Base-by-base conservation (phyloP, 495 filamentous ascomycete species). In the Xylaria scruposa region DNA sequence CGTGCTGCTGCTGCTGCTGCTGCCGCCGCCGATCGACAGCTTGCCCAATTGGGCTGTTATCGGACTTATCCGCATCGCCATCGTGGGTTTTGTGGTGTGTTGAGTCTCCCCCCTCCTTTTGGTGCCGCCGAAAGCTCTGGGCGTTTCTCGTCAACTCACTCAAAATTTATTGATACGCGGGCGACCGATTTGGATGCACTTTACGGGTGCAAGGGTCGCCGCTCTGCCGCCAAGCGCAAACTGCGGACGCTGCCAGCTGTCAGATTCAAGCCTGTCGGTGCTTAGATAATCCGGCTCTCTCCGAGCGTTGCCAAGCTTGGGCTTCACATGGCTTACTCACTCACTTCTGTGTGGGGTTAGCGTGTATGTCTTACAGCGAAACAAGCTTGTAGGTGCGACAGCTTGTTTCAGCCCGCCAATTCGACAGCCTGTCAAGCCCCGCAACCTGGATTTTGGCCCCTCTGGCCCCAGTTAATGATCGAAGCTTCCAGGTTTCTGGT, bases 11-110 rank as follows among this genome's bases (percentile, higher is more conserved):
- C 31, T 15, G 58, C 31, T 15, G 58, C 56, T 10, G 31, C 56
- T 19, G 58, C 54, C 8, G 29, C 54, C 29, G 24, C 77, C 70
- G 44, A 78, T 62, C 4, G 78, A 73, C 53, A 78, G 61, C 67
- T 47, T 75, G 65, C 60, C 70, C 42, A 80, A 60, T 64, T 75
- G 74, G 58, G 72, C 70, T 21, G 73, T 71, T 59, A 78, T 73
- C 0, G 76, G 61, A 68, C 69, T 74, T 68, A 71, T 42, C 71
- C 73, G 68, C 40, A 74, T 65, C 68, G 77, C 70, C 78, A 80
- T 80, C 47, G 61, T 72, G 70, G 17, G 24, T 56, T 64, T 26
- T 51, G 69, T n/a, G 29, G 49, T 71, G 21, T 12, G 36, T 56
- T n/a, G 31, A 12, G 15, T 21, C 3, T 38, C 13, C 51, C 36